phyloP scores from a whole-genome alignment of 179 eudicot species.

The Silene vulgaris region DNA sequence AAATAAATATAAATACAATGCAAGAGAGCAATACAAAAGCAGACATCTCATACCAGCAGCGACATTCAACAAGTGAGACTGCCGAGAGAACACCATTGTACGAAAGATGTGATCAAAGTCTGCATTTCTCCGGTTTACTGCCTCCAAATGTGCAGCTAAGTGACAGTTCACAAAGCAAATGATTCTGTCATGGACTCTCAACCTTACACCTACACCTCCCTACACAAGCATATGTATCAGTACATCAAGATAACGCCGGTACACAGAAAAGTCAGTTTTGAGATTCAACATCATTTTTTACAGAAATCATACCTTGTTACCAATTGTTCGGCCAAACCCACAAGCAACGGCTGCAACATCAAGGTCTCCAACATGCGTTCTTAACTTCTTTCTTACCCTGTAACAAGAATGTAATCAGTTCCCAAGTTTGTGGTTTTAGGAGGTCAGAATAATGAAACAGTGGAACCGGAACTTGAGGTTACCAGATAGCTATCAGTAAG shows the following conservation, averaged over 20 bases:
- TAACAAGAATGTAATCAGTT: constrained; percentile 16
- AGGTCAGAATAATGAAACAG: not conserved
- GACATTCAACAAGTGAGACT: constrained; percentile 61
- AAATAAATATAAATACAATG: constrained; percentile 63
- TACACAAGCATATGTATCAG: constrained; percentile 30
- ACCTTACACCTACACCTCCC: constrained; percentile 98
- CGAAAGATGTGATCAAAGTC: constrained; percentile 86
- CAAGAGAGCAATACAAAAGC: constrained; percentile 60
- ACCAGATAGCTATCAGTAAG: constrained; percentile 91
- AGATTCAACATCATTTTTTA: not conserved
- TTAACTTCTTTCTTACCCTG: constrained; percentile 83
- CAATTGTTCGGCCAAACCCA: constrained; percentile 94
- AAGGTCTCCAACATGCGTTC: constrained; percentile 91
- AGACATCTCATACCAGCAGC: constrained; percentile 82
- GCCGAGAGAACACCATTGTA: constrained; percentile 76
- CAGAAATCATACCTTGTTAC: constrained; percentile 68
- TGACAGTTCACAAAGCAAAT: constrained; percentile 93
- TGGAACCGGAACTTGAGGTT: constrained; percentile 22
- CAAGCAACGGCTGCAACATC: constrained; percentile 97
- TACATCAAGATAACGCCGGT: not conserved
- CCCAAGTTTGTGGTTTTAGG: not conserved
- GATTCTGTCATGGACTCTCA: constrained; percentile 90
- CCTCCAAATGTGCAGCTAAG: constrained; percentile 98
- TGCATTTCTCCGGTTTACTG: constrained; percentile 89
- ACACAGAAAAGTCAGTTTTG: not conserved